Conservation (phyloP, 2,329 filamentous ascomycete species). For the Podosphaera xanthii region DNA sequence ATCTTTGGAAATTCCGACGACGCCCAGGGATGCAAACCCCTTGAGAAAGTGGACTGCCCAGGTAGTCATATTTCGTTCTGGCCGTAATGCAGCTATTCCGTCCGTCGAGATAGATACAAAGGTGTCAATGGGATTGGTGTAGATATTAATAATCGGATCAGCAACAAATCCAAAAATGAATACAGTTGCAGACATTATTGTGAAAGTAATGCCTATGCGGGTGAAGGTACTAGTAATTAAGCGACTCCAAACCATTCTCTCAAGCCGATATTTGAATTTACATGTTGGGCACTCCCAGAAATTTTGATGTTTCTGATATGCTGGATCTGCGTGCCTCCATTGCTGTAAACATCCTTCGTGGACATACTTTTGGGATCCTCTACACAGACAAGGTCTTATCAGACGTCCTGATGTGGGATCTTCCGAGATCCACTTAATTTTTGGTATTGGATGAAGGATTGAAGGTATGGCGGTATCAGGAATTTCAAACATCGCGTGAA, state of each 20-base stretch:
- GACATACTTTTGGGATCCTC: constrained; percentile 78
- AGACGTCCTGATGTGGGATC: constrained; percentile 54
- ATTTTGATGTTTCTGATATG: constrained; percentile 35
- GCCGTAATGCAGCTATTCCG: constrained; percentile 20
- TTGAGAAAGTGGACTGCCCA: constrained; percentile 78
- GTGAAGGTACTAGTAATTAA: constrained; percentile 43
- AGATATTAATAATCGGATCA: constrained; percentile 77
- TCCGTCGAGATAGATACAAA: constrained; percentile 23
- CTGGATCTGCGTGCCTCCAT: constrained; percentile 57
- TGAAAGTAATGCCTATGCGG: constrained; percentile 46
- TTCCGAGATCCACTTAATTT: constrained; percentile 49
- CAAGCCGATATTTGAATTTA: constrained; percentile 57
- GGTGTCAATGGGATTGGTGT: constrained; percentile 52
- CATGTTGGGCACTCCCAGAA: constrained; percentile 82
- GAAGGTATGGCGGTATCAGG: constrained; percentile 29
- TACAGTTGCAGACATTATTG: constrained; percentile 47
- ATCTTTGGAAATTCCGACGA: constrained; percentile 68
- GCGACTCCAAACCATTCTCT: constrained; percentile 52
- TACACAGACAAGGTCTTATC: constrained; percentile 79
- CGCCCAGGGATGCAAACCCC: constrained; percentile 69
- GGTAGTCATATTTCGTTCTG: constrained; percentile 26
- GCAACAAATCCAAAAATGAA: constrained; percentile 80
- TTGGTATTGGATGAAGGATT: constrained; percentile 30
- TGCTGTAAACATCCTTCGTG: constrained; percentile 72
- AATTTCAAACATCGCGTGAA: constrained; percentile 35